phyloP scores from a whole-genome alignment of 306 rosid species.

The Lupinus albus region DNA sequence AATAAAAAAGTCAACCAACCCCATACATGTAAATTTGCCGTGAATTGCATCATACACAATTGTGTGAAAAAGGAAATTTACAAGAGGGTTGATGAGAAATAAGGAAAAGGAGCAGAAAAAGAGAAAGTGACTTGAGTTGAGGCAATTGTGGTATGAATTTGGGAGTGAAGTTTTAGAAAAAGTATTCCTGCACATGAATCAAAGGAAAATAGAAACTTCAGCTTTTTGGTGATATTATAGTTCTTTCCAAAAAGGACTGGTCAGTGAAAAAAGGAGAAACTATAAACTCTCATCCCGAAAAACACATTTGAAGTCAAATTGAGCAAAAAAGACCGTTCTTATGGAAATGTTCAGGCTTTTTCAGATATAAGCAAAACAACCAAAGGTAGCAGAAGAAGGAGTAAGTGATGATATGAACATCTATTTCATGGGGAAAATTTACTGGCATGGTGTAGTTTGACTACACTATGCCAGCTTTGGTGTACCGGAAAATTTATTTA shows the following conservation, averaged over 20 bases:
- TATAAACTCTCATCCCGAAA: constrained; percentile 38
- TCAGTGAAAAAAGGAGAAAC: constrained; percentile 23
- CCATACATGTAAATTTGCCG: no score
- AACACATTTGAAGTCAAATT: constrained; percentile 45
- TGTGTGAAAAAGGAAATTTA: background rate
- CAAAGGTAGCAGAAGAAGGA: constrained; percentile 22
- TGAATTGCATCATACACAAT: constrained; percentile 71
- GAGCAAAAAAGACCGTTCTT: constrained; percentile 48
- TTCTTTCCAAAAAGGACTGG: constrained; percentile 41
- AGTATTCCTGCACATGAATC: constrained; percentile 18
- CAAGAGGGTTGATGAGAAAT: constrained; percentile 9
- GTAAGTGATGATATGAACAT: background rate
- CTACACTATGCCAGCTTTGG: no score
- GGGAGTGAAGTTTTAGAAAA: constrained; percentile 34
- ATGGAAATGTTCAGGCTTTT: constrained; percentile 46
- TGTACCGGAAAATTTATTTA: no score
- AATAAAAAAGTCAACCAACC: no score
- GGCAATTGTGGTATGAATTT: constrained; percentile 26
- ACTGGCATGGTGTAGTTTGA: no score
- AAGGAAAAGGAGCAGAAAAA: background rate
- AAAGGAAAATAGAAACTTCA: constrained; percentile 43
- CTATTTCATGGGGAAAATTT: background rate
- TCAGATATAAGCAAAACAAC: constrained; percentile 32
- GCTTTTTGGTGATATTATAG: constrained; percentile 30
- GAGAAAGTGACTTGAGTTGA: constrained; percentile 69